These are phyloP conservation scores for Aureobasidium pullulans DNA, from an alignment of 2,329 filamentous ascomycete species.

Conservation along the genomic window DNA sequence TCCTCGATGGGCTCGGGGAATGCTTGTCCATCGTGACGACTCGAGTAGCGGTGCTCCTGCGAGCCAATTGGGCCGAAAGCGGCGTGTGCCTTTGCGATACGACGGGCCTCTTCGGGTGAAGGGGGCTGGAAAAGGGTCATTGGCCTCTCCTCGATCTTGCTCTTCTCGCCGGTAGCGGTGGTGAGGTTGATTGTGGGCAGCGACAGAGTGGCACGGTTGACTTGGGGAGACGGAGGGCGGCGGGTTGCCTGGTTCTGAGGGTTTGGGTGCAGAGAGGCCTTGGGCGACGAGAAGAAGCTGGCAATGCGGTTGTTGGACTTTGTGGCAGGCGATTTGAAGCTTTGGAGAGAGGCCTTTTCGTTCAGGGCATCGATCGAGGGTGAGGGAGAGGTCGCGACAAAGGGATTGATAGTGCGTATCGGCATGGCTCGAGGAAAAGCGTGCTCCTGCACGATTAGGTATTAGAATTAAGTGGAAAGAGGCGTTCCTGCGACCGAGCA, in stretches of 20 bases:
- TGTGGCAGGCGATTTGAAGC: conserved; percentile 19
- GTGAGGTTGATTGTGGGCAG: conserved; percentile 89
- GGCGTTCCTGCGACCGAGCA: background rate
- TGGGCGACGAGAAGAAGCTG: conserved; percentile 23
- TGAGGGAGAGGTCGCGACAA: conserved; percentile 44
- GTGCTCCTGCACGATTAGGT: conserved; percentile 11
- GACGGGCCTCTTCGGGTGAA: conserved; percentile 71
- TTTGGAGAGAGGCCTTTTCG: conserved; percentile 44
- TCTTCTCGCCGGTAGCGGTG: conserved; percentile 70
- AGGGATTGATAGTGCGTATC: conserved; percentile 54
- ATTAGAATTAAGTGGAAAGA: conserved; percentile 13
- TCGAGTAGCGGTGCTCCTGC: conserved; percentile 78
- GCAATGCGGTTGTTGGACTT: conserved; percentile 20
- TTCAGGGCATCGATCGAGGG: conserved; percentile 43
- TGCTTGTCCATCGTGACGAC: conserved; percentile 72
- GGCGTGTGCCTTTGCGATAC: conserved; percentile 69
- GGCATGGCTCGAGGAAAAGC: conserved; percentile 47
- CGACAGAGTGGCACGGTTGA: conserved; percentile 65
- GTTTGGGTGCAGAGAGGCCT: conserved; percentile 30
- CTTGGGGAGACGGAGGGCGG: conserved; percentile 55
- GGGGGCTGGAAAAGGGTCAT: conserved; percentile 84
- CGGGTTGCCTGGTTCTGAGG: conserved; percentile 51
- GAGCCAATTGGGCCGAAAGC: conserved; percentile 85
- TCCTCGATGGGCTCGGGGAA: conserved; percentile 83
- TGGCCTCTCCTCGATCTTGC: conserved; percentile 63